Evolutionary conservation across 805 yeast genomes (phyloP).

Genomic region (Pichia exigua): DNA sequence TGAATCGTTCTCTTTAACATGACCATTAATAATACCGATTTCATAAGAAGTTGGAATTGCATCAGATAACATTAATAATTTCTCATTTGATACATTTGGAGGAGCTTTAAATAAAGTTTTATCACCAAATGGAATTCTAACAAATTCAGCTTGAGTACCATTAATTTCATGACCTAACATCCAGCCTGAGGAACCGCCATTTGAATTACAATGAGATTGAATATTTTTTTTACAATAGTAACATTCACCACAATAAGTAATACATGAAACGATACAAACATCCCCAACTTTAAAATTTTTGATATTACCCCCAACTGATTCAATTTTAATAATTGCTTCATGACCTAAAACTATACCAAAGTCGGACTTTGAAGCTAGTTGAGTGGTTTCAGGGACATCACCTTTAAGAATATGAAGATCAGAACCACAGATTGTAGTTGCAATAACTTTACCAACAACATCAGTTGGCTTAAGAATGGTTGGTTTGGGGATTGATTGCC

Average conservation of each 20-base stretch:
- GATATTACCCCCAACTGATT: conserved; percentile 42
- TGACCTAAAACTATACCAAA: conserved; percentile 44
- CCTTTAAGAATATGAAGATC: conserved; percentile 59
- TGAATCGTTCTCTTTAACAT: conserved; percentile 44
- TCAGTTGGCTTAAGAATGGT: conserved; percentile 39
- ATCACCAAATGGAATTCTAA: conserved; percentile 46
- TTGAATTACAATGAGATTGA: conserved; percentile 51
- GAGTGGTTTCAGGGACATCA: conserved; percentile 45
- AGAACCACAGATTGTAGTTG: conserved; percentile 59
- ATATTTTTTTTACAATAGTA: conserved; percentile 46
- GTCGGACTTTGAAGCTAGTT: conserved; percentile 20
- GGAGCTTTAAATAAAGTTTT: conserved; percentile 31
- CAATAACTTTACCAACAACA: conserved; percentile 46
- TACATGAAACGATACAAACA: conserved; percentile 55
- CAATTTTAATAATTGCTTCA: conserved; percentile 51
- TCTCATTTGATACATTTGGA: conserved; percentile 31
- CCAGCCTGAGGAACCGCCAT: conserved; percentile 40
- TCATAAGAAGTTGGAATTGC: conserved; percentile 64
- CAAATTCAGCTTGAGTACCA: conserved; percentile 62
- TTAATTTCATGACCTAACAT: conserved; percentile 48
- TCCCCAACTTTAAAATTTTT: conserved; percentile 46
- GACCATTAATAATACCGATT: conserved; percentile 53
- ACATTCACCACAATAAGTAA: conserved; percentile 50
- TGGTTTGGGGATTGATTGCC: conserved; percentile 37
- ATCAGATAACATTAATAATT: conserved; percentile 53